phyloP scores from a whole-genome alignment of 257 asterid species.

The Solanum raphanifolium region DNA sequence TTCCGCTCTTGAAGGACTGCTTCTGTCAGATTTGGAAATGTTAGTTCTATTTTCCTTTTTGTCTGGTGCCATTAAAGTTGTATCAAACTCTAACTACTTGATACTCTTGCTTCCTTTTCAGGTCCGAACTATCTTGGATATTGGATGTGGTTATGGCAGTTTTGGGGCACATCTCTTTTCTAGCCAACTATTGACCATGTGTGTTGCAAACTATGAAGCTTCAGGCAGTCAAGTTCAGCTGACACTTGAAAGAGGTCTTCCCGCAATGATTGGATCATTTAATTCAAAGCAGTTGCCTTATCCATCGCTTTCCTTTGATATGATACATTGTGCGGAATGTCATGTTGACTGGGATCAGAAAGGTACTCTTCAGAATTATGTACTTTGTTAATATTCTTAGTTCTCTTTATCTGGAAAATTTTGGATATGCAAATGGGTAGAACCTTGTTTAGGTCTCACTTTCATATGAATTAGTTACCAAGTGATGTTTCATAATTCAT shows the following conservation, averaged over 20 bases:
- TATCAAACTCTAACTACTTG: neutral
- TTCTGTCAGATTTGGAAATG: neutral
- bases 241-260: conserved; percentile 97
- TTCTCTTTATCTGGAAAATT: neutral
- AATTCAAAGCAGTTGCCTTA: conserved; percentile 81
- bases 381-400: neutral
- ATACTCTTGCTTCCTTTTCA: conserved; percentile 22
- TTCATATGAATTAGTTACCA: neutral
- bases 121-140: conserved; percentile 83
- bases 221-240: conserved; percentile 99
- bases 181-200: conserved; percentile 69
- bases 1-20: neutral
- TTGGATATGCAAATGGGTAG: neutral
- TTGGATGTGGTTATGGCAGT: conserved; percentile 98
- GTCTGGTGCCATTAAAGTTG: neutral
- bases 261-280: conserved; percentile 94
- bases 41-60: neutral
- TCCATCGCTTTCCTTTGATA: conserved; percentile 93
- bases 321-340: conserved; percentile 95
- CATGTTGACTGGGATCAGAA: conserved; percentile 85
- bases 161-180: conserved; percentile 91
- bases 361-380: conserved; percentile 34
- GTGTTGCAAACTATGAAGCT: conserved; percentile 86
- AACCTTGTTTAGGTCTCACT: neutral
- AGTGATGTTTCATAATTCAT: neutral